Percentiles rank a stretch among this genome's conserved stretches.
These are phyloP conservation scores for Penicillium italicum DNA, from an alignment of 2,329 filamentous ascomycete genomes.

Conservation along the genomic window DNA sequence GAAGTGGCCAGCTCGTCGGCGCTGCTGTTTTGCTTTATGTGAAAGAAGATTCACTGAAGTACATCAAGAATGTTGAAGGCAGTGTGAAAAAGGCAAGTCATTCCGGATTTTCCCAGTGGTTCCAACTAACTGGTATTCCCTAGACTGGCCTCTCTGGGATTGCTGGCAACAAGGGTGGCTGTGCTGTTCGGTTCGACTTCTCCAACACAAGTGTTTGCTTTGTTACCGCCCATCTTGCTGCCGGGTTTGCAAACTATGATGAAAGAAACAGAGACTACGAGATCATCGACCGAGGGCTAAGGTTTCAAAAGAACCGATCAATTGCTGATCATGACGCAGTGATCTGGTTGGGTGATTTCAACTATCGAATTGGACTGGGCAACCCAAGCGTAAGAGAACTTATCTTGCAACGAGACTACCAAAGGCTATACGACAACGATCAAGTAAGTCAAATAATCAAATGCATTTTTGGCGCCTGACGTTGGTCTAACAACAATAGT, in stretches of 20 bases:
- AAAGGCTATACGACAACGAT: slow-evolving; percentile 83
- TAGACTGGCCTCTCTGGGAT: slow-evolving; percentile 89
- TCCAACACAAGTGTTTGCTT: slow-evolving; percentile 91
- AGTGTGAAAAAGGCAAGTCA: slow-evolving; percentile 74
- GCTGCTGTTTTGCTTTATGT: slow-evolving; percentile 91
- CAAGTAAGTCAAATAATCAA: slow-evolving; percentile 53
- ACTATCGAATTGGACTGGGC: slow-evolving; percentile 86
- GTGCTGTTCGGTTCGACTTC: slow-evolving; percentile 92
- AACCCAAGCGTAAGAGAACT: slow-evolving; percentile 74
- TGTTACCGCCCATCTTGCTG: slow-evolving; percentile 92
- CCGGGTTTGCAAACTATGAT: slow-evolving; percentile 94
- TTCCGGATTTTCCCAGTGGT: background rate
- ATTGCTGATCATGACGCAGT: slow-evolving; percentile 91
- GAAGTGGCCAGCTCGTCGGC: slow-evolving; percentile 91
- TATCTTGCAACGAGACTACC: slow-evolving; percentile 68
- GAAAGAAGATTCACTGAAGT: slow-evolving; percentile 67
- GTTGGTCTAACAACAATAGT: slow-evolving; percentile 43
- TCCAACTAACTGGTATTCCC: slow-evolving; percentile 33
- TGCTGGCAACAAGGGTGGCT: slow-evolving; percentile 96
- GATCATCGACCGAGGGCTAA: slow-evolving; percentile 79
- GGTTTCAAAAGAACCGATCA: slow-evolving; percentile 83
- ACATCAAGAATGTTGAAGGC: slow-evolving; percentile 96
- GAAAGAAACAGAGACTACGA: slow-evolving; percentile 91
- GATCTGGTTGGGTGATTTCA: slow-evolving; percentile 97
- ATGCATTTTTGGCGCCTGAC: background rate